Evolutionary conservation across 495 filamentous ascomycete genomes (phyloP), one percentile per base, ranked within the genome.

Genomic region (Daldinia decipiens): DNA sequence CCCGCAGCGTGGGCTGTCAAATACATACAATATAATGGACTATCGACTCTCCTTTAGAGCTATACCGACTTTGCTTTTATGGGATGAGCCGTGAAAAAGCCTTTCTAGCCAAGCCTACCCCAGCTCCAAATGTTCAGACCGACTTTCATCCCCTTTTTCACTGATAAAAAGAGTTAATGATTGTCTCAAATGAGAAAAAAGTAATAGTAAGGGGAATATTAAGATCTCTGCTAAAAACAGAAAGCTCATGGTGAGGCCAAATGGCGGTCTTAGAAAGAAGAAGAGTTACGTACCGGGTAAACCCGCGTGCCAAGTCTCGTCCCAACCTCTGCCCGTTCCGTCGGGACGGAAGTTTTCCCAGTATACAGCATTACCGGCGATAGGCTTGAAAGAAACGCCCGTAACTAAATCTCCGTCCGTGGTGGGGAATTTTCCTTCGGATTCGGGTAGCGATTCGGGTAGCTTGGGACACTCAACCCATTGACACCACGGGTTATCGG

Each of bases 311-410:
- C 82, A 84, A n/a, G 79, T 78, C 72, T 85, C 80, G 13, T 81
- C 77, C 67, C 75, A 82, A 4, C 81, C 82, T 59, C 78, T 72
- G 2, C 80, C 81, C 0, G 80, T 79, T 1, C 80, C 78, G 45
- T 84, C 82, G 12, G 81, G 70, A 36, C 77, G 77, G 72, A 85
- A 84, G 63, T 85, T 84, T 73, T 84, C 82, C 82, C 82, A 85
- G 52, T 79, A 84, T 17, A 85, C 82, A 15, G 82, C 82, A 67
- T 85, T 85, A 3, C 82, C 82, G 3, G 82, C 73, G 4, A 79
- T 36, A 0, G 75, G 77, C 71, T 75, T 81, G 65, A 85, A 85
- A 2, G 76, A 76, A 7, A 80, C 76, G 5, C 81, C 82, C 29
- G 54, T 43, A 21, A 36, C 39, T 4, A 43, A 47, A 11, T 5